A percentile compares a stretch with the other conserved stretches of the same genome.
These are phyloP conservation scores for Rhizoclosmatium sp. DNA, from an alignment of 192 early-diverging fungal species.

Conservation along the genomic window DNA sequence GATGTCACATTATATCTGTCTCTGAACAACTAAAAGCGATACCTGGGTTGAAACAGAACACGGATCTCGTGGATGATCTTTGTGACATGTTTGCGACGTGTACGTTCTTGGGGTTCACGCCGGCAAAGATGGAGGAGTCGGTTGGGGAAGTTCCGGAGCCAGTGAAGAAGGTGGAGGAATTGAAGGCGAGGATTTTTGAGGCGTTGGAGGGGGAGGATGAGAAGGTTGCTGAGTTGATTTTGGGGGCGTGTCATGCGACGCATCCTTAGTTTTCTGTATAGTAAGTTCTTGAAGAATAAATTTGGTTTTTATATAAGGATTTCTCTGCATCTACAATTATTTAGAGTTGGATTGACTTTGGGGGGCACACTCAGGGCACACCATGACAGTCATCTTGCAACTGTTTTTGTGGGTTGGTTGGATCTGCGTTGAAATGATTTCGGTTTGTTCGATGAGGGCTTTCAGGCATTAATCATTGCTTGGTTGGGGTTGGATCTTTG, in stretches of 20 bases:
- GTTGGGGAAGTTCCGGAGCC: not conserved
- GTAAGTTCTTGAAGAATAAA: not conserved
- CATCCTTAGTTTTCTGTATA: not conserved
- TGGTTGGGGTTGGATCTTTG: too few species aligned
- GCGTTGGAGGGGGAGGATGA: not conserved
- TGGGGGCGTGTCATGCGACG: not conserved
- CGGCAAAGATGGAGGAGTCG: not conserved
- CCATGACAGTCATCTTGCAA: too few species aligned
- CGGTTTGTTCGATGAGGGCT: too few species aligned
- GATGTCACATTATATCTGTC: not conserved
- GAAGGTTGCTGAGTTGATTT: not conserved
- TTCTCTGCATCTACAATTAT: too few species aligned
- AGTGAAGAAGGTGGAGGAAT: not conserved
- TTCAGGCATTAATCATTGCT: too few species aligned
- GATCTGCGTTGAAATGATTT: too few species aligned
- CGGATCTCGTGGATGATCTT: not conserved
- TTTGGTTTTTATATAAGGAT: too few species aligned
- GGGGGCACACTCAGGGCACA: too few species aligned
- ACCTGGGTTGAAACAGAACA: not conserved
- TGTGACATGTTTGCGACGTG: conserved; percentile 7
- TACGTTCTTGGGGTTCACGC: not conserved
- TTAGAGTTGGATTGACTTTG: too few species aligned
- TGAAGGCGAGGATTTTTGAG: not conserved
- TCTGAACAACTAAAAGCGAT: not conserved
- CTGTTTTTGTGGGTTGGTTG: too few species aligned